A percentile compares a stretch with the other conserved stretches of the same genome.
These are phyloP conservation scores for Neonectria sp. DNA, from an alignment of 2,329 filamentous ascomycete species.

Conservation along the genomic window DNA sequence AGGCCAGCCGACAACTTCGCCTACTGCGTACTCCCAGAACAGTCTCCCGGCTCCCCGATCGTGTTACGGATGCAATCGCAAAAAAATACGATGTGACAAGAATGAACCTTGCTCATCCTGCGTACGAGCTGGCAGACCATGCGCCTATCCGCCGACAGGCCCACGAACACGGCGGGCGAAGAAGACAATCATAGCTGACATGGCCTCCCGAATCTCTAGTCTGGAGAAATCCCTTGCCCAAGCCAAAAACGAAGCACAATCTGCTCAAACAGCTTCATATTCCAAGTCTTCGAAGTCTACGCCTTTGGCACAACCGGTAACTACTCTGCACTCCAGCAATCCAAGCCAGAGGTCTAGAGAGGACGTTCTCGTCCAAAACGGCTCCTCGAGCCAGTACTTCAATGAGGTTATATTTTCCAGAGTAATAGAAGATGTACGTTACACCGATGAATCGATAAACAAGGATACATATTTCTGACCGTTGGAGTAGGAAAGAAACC, in stretches of 20 bases:
- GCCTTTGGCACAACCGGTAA: neutral
- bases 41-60: conserved; percentile 30
- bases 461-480: neutral
- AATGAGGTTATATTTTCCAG: conserved; percentile 54
- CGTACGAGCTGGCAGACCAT: conserved; percentile 34
- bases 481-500: conserved; percentile 26
- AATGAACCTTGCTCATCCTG: conserved; percentile 48
- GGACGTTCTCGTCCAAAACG: conserved; percentile 50
- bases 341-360: conserved; percentile 17
- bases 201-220: conserved; percentile 48
- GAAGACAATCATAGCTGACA: conserved; percentile 48
- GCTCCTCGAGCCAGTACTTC: conserved; percentile 52
- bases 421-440: conserved; percentile 50
- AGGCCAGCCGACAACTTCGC: neutral
- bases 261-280: neutral
- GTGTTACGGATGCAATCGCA: conserved; percentile 50
- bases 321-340: neutral
- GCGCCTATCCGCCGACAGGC: conserved; percentile 39
- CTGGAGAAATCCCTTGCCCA: conserved; percentile 46
- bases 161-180: conserved; percentile 38
- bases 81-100: conserved; percentile 53
- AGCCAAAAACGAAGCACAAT: conserved; percentile 1
- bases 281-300: neutral
- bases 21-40: neutral
- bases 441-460: neutral